Evolutionary conservation across 768 basidiomycete genomes (phyloP), one percentile per base, ranked within the genome.

Genomic region (Gymnopilus dilepis): DNA sequence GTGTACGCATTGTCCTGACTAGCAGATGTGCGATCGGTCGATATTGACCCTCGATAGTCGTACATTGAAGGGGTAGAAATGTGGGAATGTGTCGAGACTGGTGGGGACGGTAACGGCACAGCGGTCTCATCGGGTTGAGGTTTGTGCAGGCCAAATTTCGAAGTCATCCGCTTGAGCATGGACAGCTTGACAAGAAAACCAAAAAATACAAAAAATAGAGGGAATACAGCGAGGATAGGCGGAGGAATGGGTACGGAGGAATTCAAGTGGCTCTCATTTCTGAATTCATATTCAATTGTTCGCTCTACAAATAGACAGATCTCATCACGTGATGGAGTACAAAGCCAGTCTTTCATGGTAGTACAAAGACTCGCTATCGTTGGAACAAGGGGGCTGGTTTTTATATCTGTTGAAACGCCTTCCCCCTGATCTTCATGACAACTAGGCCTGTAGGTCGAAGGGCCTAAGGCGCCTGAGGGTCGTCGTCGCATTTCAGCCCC

Each of bases 11-110:
- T 69, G 2, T 67, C 69, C 47, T 65, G 56, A 56, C 73, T 76
- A 19, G 76, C 66, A 3, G 89, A 89, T 0, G 89, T 91, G 53
- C 88, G 77, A 63, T 85, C 80, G 0, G 86, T 90, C 1, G 90
- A 91, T 73, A 91, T 83, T 4, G 88, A 91, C 15, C 81, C 86
- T 55, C 87, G 79, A 65, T 88, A 82, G 64, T 85, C 88, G 61
- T 79, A 82, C 34, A 79, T 74, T 4, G 77, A 68, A 30, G 65
- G 62, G 45, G 68, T 62, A 24, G 70, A 63, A 47, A 73, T 71
- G 57, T 69, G 70, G 62, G 75, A 72, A 63, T 73, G 68, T 26
- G 72, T 60, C 28, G 77, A 74, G 7, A 71, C 69, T 24, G 75
- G 75, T 13, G 74, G 68, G 21, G 69, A 70, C 15, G 73, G 68